Percentiles rank a stretch among this genome's conserved stretches.
These are phyloP conservation scores for Melastoma candidum DNA, from an alignment of 441 rosid genomes.

Conservation along the genomic window DNA sequence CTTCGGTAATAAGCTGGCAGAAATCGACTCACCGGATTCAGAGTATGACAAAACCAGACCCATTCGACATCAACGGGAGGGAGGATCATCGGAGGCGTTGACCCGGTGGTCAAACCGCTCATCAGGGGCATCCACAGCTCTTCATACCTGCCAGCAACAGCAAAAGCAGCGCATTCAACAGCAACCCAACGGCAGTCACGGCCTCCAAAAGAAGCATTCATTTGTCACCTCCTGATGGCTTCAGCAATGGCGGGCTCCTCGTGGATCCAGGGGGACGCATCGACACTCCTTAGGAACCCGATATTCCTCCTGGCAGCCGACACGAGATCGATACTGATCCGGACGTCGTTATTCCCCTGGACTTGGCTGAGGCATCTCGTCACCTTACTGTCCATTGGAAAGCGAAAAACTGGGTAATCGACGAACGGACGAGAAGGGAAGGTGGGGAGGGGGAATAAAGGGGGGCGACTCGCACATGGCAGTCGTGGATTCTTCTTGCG, in stretches of 20 bases:
- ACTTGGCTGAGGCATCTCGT: constrained; percentile 51
- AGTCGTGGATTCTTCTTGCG: too few species aligned
- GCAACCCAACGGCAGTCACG: neutral
- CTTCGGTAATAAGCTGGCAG: neutral
- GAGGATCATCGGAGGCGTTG: constrained; percentile 51
- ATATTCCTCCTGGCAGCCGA: constrained; percentile 57
- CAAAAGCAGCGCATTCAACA: constrained; percentile 6
- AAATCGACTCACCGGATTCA: constrained; percentile 55
- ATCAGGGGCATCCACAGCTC: constrained; percentile 94
- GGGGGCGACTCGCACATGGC: too few species aligned
- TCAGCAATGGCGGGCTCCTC: constrained; percentile 34
- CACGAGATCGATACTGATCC: constrained; percentile 49
- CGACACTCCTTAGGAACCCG: constrained; percentile 46
- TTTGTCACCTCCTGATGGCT: constrained; percentile 61
- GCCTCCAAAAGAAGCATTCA: neutral
- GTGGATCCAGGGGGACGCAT: constrained; percentile 63
- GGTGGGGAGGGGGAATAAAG: too few species aligned
- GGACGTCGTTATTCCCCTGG: constrained; percentile 39
- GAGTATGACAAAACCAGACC: constrained; percentile 91
- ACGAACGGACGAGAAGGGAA: too few species aligned
- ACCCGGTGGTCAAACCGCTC: constrained; percentile 55
- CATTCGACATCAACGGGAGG: constrained; percentile 92
- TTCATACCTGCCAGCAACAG: constrained; percentile 45
- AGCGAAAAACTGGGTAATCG: too few species aligned
- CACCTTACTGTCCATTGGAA: constrained; percentile 16